A percentile compares a stretch with the other conserved stretches of the same genome.
These are phyloP conservation scores for Aspergillus sp. DNA, from an alignment of 2,329 filamentous ascomycete species.

Conservation along the genomic window DNA sequence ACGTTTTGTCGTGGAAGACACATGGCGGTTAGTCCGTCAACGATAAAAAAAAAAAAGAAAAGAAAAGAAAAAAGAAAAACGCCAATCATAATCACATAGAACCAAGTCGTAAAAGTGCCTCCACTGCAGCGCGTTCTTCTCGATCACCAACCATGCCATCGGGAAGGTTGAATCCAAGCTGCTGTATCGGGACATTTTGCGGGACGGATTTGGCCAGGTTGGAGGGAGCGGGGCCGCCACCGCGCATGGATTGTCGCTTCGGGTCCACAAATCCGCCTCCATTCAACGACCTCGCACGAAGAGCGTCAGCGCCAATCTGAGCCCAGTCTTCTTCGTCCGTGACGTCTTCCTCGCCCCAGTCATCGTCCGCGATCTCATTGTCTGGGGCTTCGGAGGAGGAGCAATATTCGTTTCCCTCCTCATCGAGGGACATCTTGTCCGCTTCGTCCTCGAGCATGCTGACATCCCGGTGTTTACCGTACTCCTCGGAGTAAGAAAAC, in stretches of 20 bases:
- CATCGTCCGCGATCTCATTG: constrained; percentile 59
- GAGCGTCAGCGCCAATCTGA: constrained; percentile 73
- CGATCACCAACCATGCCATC: constrained; percentile 27
- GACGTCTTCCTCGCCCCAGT: constrained; percentile 74
- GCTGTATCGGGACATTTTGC: constrained; percentile 26
- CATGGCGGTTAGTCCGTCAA: too few species aligned
- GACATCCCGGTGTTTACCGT: constrained; percentile 46
- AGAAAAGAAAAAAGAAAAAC: not conserved
- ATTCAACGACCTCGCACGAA: constrained; percentile 57
- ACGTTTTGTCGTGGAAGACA: too few species aligned
- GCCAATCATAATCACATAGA: constrained; percentile 35
- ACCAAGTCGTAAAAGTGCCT: constrained; percentile 41
- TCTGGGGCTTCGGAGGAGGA: constrained; percentile 68
- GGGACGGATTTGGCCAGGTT: constrained; percentile 35
- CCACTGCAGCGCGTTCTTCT: constrained; percentile 42
- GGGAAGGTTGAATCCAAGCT: constrained; percentile 23
- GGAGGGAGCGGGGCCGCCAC: constrained; percentile 30
- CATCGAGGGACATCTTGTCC: constrained; percentile 88
- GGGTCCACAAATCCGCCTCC: constrained; percentile 33
- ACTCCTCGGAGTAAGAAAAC: constrained; percentile 62
- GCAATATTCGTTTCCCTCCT: constrained; percentile 54
- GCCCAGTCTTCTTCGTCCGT: constrained; percentile 98
- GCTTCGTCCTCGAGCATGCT: constrained; percentile 75
- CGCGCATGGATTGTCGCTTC: constrained; percentile 15
- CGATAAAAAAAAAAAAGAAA: constrained; percentile 2